A percentile compares a stretch with the other conserved stretches of the same genome.
Evolutionary conservation across 2,329 filamentous ascomycete species (phyloP).

Genomic region (Exophiala alcalophila): DNA sequence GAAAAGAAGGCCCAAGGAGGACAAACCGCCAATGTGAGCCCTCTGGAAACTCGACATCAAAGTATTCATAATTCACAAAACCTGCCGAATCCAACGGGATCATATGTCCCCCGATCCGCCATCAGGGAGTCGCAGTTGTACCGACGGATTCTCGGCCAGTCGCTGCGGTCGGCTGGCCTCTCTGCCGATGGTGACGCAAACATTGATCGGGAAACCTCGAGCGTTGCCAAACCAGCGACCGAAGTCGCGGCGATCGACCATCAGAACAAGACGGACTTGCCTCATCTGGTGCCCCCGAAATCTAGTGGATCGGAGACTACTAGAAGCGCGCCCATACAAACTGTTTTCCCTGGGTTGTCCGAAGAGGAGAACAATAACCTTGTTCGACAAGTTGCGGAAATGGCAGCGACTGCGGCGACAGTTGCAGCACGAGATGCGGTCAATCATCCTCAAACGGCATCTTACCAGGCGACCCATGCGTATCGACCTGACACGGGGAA

Average conservation of each 20-base stretch:
- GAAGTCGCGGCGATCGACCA: conserved; percentile 46
- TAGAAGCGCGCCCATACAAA: conserved; percentile 36
- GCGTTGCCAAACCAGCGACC: conserved; percentile 27
- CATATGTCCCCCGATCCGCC: conserved; percentile 56
- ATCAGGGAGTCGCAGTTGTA: conserved; percentile 87
- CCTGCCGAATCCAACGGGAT: conserved; percentile 35
- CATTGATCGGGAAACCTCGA: conserved; percentile 32
- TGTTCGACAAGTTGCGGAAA: conserved; percentile 84
- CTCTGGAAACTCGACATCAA: conserved; percentile 38
- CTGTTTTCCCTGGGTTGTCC: conserved; percentile 64
- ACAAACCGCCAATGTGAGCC: conserved; percentile 32
- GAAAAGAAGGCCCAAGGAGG: conserved; percentile 67
- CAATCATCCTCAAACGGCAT: conserved; percentile 51
- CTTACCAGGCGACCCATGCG: conserved; percentile 39
- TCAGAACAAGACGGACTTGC: conserved; percentile 33
- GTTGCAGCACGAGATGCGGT: conserved; percentile 77
- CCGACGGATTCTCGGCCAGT: conserved; percentile 88
- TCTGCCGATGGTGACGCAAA: conserved; percentile 47
- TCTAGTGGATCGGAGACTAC: conserved; percentile 46
- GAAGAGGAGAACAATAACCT: conserved; percentile 78
- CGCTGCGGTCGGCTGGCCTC: conserved; percentile 77
- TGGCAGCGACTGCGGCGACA: conserved; percentile 86
- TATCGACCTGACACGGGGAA: conserved; percentile 32
- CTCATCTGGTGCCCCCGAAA: conserved; percentile 76
- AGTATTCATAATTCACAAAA: conserved; percentile 34